phyloP scores from a whole-genome alignment of 2,329 filamentous ascomycete genomes.

The Rugonectria rugulosa region DNA sequence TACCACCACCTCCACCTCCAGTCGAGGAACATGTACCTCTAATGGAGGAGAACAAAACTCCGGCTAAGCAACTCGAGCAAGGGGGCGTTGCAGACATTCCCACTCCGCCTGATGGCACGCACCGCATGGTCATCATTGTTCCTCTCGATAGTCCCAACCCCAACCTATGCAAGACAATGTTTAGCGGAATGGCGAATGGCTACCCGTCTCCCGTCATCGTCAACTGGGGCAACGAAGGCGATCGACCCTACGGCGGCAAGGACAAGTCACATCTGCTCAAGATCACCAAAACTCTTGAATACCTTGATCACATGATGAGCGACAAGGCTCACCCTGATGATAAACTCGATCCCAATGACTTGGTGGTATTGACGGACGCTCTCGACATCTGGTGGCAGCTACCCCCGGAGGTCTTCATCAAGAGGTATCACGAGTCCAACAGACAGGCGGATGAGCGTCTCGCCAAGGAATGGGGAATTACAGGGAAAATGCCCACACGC shows the following conservation, averaged over 20 bases:
- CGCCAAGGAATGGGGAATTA: slow-evolving; percentile 2
- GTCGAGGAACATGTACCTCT: no score
- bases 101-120: no score
- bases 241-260: slow-evolving; percentile 17
- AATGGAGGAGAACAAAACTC: no score
- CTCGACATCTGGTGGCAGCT: slow-evolving; percentile 42
- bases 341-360: slow-evolving; percentile 28
- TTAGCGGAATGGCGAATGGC: slow-evolving; percentile 30
- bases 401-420: slow-evolving; percentile 33
- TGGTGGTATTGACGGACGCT: slow-evolving; percentile 35
- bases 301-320: slow-evolving; percentile 26
- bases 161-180: slow-evolving; percentile 38
- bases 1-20: no score
- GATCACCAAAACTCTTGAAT: slow-evolving; percentile 36
- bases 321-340: slow-evolving; percentile 2
- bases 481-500: slow-evolving; percentile 6
- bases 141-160: slow-evolving; percentile 29
- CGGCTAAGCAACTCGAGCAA: no score
- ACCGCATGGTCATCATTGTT: slow-evolving; percentile 25
- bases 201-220: slow-evolving; percentile 38
- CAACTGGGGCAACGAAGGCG: slow-evolving; percentile 36
- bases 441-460: slow-evolving; percentile 22
- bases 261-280: slow-evolving; percentile 36
- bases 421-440: slow-evolving; percentile 33
- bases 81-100: no score